Conservation (phyloP, 768 basidiomycete genomes). For the Panus rudis region DNA sequence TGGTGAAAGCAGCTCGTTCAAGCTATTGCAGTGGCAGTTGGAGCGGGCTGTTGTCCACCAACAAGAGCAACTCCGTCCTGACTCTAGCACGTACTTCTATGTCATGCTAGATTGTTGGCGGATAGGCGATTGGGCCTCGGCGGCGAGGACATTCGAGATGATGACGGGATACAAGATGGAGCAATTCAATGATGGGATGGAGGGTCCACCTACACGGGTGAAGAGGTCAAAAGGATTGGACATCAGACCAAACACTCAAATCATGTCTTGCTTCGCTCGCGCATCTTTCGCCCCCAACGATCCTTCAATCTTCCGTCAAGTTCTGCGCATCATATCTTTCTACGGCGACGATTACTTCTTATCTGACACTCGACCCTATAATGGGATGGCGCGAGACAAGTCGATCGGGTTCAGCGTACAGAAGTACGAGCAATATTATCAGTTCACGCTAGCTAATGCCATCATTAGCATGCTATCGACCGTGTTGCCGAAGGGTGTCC, state of each 20-base stretch:
- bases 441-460: slow-evolving; percentile 27
- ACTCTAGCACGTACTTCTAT: slow-evolving; percentile 52
- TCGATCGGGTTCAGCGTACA: slow-evolving; percentile 1
- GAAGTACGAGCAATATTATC: slow-evolving; percentile 10
- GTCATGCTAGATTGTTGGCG: slow-evolving; percentile 62
- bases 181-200: slow-evolving; percentile 14
- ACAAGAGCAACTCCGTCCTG: slow-evolving; percentile 21
- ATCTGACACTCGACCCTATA: not conserved
- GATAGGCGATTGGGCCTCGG: slow-evolving; percentile 53
- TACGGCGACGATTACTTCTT: slow-evolving; percentile 37
- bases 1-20: slow-evolving; percentile 40
- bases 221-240: slow-evolving; percentile 37
- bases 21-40: slow-evolving; percentile 65
- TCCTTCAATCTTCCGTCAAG: slow-evolving; percentile 47
- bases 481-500: slow-evolving; percentile 27
- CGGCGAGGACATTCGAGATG: slow-evolving; percentile 53
- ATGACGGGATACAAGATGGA: slow-evolving; percentile 53
- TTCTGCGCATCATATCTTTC: slow-evolving; percentile 49
- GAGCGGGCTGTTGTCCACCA: slow-evolving; percentile 38
- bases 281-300: slow-evolving; percentile 49
- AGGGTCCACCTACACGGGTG: slow-evolving; percentile 8
- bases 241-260: slow-evolving; percentile 42
- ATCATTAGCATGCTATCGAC: slow-evolving; percentile 43
- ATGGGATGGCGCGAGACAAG: slow-evolving; percentile 8
- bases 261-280: slow-evolving; percentile 49